These are phyloP conservation scores for Phytophthora chlamydospora DNA, from an alignment of 352 stramenopile species.

Conservation along the genomic window DNA sequence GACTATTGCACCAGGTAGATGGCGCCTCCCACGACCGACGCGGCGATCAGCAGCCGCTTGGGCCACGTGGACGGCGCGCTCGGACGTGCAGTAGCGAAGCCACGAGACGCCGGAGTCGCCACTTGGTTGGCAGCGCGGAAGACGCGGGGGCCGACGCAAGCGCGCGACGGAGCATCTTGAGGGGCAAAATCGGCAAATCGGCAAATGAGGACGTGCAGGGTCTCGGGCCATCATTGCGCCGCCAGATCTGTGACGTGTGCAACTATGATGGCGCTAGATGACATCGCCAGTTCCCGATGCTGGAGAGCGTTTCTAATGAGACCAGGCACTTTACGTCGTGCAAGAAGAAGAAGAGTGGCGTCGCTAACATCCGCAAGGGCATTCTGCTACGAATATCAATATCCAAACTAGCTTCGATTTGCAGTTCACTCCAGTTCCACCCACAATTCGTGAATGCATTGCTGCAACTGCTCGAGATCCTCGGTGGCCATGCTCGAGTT, in stretches of 20 bases:
- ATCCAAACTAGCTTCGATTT: too few species aligned
- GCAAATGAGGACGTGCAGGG: too few species aligned
- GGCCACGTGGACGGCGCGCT: constrained; percentile 12
- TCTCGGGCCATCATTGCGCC: too few species aligned
- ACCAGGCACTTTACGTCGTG: too few species aligned
- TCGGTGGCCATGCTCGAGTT: constrained; percentile 32
- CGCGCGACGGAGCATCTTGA: neutral
- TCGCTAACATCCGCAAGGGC: too few species aligned
- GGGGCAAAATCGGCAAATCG: too few species aligned
- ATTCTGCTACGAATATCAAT: too few species aligned
- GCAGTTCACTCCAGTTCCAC: constrained; percentile 35
- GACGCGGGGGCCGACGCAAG: neutral
- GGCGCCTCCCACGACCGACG: neutral
- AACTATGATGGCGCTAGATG: neutral
- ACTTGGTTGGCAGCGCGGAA: neutral
- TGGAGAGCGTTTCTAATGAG: too few species aligned
- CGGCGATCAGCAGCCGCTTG: constrained; percentile 1
- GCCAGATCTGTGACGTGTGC: neutral
- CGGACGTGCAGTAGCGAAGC: constrained; percentile 2
- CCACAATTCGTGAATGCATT: constrained; percentile 35
- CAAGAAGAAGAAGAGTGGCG: too few species aligned
- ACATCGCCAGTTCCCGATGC: too few species aligned
- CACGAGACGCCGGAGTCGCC: neutral
- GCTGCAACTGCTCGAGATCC: constrained; percentile 31
- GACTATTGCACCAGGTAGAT: constrained; percentile 9